These are phyloP conservation scores for Ramaria sp. DNA, from an alignment of 768 basidiomycete species.

Conservation along the genomic window DNA sequence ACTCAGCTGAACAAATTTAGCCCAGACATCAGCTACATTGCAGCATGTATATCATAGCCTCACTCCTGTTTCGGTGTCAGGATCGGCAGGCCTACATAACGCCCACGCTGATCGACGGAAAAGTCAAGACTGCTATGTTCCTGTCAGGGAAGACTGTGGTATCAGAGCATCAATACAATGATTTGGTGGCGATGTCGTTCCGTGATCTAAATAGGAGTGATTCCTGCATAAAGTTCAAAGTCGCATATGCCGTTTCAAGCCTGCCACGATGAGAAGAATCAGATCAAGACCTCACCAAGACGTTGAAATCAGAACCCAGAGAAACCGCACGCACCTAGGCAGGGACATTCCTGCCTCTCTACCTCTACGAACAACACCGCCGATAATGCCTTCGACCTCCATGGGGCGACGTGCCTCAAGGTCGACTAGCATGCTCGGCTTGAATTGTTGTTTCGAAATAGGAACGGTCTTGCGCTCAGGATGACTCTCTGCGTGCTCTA, in stretches of 20 bases:
- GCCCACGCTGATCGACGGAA: too few species aligned
- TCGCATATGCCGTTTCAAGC: neutral
- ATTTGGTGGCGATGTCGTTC: too few species aligned
- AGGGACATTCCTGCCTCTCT: neutral
- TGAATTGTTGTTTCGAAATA: slow-evolving; percentile 12
- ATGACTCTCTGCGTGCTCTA: slow-evolving; percentile 1
- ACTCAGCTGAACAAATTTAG: too few species aligned
- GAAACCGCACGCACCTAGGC: neutral
- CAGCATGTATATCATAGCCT: too few species aligned
- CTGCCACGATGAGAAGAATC: neutral
- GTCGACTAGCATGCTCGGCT: slow-evolving; percentile 29
- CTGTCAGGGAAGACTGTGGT: too few species aligned
- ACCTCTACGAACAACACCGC: slow-evolving; percentile 12
- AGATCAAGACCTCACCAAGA: neutral
- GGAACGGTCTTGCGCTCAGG: slow-evolving; percentile 13
- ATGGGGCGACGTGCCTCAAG: slow-evolving; percentile 26
- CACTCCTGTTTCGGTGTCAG: too few species aligned
- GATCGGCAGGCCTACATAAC: too few species aligned
- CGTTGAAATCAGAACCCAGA: neutral
- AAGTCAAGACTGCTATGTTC: too few species aligned
- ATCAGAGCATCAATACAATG: too few species aligned
- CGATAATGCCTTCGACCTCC: slow-evolving; percentile 29
- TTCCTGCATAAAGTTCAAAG: neutral
- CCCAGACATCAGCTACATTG: too few species aligned
- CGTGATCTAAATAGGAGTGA: too few species aligned